These are phyloP conservation scores for Psilocybe mexicana DNA, from an alignment of 1,284 basidiomycete genomes.

Conservation along the genomic window DNA sequence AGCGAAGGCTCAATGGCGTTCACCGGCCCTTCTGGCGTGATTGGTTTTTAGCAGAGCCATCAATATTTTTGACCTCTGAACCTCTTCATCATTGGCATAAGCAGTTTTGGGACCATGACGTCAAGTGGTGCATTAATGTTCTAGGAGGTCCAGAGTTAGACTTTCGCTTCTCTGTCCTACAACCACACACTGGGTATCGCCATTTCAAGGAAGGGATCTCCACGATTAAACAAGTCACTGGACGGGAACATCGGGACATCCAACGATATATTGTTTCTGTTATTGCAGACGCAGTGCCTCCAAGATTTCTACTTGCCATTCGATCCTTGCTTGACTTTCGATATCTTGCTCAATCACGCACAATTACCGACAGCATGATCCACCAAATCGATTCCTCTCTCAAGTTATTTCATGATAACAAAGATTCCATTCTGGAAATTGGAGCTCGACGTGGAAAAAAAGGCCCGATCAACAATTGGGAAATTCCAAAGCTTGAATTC, in stretches of 20 bases:
- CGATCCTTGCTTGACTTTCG: slow-evolving; percentile 32
- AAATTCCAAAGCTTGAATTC: too few species aligned
- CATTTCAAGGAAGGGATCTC: slow-evolving; percentile 32
- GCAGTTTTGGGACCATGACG: slow-evolving; percentile 30
- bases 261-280: slow-evolving; percentile 29
- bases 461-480: too few species aligned
- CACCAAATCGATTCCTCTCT: slow-evolving; percentile 21
- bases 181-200: slow-evolving; percentile 24
- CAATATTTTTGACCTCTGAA: slow-evolving; percentile 28
- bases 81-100: slow-evolving; percentile 35
- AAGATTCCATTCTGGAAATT: slow-evolving; percentile 27
- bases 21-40: slow-evolving; percentile 31
- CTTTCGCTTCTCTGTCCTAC: slow-evolving; percentile 29
- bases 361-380: slow-evolving; percentile 20
- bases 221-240: slow-evolving; percentile 31
- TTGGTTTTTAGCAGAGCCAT: slow-evolving; percentile 29
- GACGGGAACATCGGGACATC: slow-evolving; percentile 27
- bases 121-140: slow-evolving; percentile 29
- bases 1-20: slow-evolving; percentile 27
- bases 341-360: slow-evolving; percentile 28
- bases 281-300: slow-evolving; percentile 28
- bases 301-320: slow-evolving; percentile 25
- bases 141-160: slow-evolving; percentile 28
- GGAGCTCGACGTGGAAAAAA: too few species aligned
- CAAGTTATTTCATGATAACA: slow-evolving; percentile 27